A percentile compares a stretch with the other conserved stretches of the same genome.
Conservation (phyloP, 1,284 basidiomycete species). For the Tetrapyrgos nigripes region DNA sequence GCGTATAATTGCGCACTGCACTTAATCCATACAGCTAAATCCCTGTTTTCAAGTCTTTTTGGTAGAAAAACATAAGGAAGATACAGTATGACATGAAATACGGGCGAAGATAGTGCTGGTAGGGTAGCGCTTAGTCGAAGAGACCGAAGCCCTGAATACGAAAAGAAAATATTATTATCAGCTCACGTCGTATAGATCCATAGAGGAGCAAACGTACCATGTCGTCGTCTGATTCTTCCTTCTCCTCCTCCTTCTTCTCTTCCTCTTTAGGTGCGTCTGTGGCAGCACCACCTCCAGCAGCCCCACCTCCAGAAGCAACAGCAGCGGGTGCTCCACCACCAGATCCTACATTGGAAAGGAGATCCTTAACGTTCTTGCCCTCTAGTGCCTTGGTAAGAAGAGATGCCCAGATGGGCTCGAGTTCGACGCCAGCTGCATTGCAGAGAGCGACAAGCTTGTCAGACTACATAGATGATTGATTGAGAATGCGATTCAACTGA, state of each 20-base stretch:
- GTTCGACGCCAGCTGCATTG: constrained; percentile 82
- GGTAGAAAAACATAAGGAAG: not conserved
- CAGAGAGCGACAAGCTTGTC: constrained; percentile 92
- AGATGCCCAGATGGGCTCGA: constrained; percentile 97
- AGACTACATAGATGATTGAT: constrained; percentile 53
- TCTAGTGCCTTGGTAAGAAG: constrained; percentile 98
- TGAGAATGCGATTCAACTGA: not conserved
- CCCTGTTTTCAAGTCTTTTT: constrained; percentile 2
- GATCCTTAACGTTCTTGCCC: constrained; percentile 96
- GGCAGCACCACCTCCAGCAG: constrained; percentile 65
- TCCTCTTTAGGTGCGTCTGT: constrained; percentile 69
- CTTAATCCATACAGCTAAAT: not conserved
- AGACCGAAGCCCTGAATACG: constrained; percentile 89
- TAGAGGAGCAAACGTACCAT: constrained; percentile 67
- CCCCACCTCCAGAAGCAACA: constrained; percentile 63
- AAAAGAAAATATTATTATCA: constrained; percentile 12
- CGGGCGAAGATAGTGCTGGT: not conserved
- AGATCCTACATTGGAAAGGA: constrained; percentile 90
- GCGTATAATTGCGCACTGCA: not conserved
- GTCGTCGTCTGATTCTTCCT: constrained; percentile 92
- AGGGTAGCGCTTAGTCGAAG: constrained; percentile 66
- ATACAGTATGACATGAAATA: constrained; percentile 5
- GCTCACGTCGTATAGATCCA: not conserved
- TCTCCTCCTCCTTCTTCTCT: constrained; percentile 86
- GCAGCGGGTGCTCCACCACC: constrained; percentile 83